Evolutionary conservation across 768 basidiomycete genomes (phyloP), one percentile per base, ranked within the genome.

Genomic region (Pluteus cervinus): DNA sequence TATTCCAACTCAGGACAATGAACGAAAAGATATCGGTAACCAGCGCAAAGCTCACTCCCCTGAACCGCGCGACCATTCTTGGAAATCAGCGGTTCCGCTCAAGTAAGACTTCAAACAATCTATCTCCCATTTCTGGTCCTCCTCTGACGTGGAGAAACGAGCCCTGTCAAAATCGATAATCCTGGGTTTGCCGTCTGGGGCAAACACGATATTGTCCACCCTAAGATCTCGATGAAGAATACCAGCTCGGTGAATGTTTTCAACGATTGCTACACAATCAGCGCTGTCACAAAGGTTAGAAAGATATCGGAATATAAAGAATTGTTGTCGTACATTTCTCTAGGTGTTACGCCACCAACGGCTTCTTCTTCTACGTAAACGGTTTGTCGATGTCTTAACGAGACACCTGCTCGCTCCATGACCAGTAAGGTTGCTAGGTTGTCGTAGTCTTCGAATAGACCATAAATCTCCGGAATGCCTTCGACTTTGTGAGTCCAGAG

Each of bases 101-200:
- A n/a, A n/a, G n/a, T n/a, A n/a, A n/a, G n/a, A n/a, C n/a, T n/a
- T n/a, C n/a, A n/a, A n/a, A n/a, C n/a, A n/a, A n/a, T n/a, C n/a
- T n/a, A n/a, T n/a, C n/a, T n/a, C n/a, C n/a, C n/a, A n/a, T n/a
- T n/a, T n/a, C n/a, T n/a, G n/a, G n/a, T n/a, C n/a, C n/a, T n/a
- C n/a, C n/a, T n/a, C n/a, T n/a, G n/a, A n/a, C n/a, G n/a, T n/a
- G n/a, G n/a, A n/a, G n/a, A n/a, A n/a, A n/a, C n/a, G n/a, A n/a
- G 51, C 43, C 20, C 43, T 36, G 33, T 57, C 54, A 36, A 59
- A 57, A 40, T 59, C 57, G 18, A 53, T 52, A 23, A 57, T 49
- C 23, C 29, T 43, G 21, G 47, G 47, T 8, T 30, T 28, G 4
- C 48, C 49, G 1, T 38, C 34, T 16, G 49, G 36, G 20, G 50